These are phyloP conservation scores for Strobilomyces confusus DNA, from an alignment of 768 basidiomycete species.

Conservation along the genomic window DNA sequence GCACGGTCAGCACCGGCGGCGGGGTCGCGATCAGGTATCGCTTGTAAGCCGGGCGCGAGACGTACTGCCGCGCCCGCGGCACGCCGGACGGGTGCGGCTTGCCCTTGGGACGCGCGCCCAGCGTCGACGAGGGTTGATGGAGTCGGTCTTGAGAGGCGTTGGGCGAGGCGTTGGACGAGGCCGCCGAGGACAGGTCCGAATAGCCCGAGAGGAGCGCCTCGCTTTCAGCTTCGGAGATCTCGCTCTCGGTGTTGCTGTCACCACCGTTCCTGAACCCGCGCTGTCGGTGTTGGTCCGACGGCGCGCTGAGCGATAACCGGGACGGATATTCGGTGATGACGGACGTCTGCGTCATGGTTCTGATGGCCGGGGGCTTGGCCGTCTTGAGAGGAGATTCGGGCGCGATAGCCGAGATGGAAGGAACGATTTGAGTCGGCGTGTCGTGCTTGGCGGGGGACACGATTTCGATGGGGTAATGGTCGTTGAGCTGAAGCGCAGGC, in stretches of 20 bases:
- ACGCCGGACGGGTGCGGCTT: slow-evolving; percentile 33
- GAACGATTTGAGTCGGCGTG: slow-evolving; percentile 41
- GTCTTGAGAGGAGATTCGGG: slow-evolving; percentile 37
- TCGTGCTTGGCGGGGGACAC: slow-evolving; percentile 11
- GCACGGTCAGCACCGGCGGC: slow-evolving; percentile 87
- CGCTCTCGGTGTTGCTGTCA: slow-evolving; percentile 30
- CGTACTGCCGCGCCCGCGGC: slow-evolving; percentile 51
- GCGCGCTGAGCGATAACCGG: slow-evolving; percentile 30
- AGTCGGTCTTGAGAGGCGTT: slow-evolving; percentile 30
- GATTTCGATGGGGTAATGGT: slow-evolving; percentile 18
- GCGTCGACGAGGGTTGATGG: slow-evolving; percentile 13
- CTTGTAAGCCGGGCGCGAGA: slow-evolving; percentile 86
- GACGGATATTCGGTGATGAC: slow-evolving; percentile 18
- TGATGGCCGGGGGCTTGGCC: slow-evolving; percentile 12
- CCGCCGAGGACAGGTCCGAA: slow-evolving; percentile 34
- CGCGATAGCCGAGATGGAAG: slow-evolving; percentile 49
- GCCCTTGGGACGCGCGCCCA: slow-evolving; percentile 24
- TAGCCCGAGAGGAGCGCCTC: slow-evolving; percentile 28
- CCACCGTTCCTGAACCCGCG: slow-evolving; percentile 18
- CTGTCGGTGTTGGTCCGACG: slow-evolving; percentile 18
- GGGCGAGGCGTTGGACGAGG: slow-evolving; percentile 31
- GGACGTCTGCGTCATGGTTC: slow-evolving; percentile 12
- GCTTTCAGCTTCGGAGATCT: slow-evolving; percentile 32
- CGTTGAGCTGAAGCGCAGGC: slow-evolving; percentile 29
- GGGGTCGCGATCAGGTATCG: slow-evolving; percentile 86